Evolutionary conservation across 2,329 filamentous ascomycete species (phyloP), one percentile per base, ranked within the genome.

Genomic region (Trichophyton verrucosum): DNA sequence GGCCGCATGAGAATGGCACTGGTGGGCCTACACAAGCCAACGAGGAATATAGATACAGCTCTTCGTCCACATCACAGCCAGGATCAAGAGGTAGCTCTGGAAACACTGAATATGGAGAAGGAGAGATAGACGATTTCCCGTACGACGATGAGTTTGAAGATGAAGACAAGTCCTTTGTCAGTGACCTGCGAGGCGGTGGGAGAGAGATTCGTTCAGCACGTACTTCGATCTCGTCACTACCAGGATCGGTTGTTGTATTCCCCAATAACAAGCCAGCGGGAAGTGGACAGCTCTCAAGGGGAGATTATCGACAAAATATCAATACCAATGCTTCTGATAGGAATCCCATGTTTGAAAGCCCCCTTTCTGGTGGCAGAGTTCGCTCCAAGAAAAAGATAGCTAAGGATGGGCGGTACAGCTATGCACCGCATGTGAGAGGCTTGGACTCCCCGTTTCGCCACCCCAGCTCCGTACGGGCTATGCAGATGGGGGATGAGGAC

Each of bases 391-490:
- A 67, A 64, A 62, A 44, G 24, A 59, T 51, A 3, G 27, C 56
- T 22, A 24, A 57, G 42, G 36, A 64, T 61, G 40, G 66, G 7
- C 65, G 63, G 40, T 62, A 64, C 59, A 68, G 63, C 30, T 61
- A 64, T 20, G 63, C 68, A 27, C 67, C 69, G 5, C 69, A 68
- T 1, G 65, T 73, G 22, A 67, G 72, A 36, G 70, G 72, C 53
- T 71, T 70, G 7, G 68, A 72, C 61, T 69, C 69, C 0, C 72
- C 70, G 0, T 78, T 78, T 61, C 71, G 76, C 40, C 74, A 77
- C 62, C 73, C 75, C 1, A 78, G 75, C 66, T 78, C 76, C 0
- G 75, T 78, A 3, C 66, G 71, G 38, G 75, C 75, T 17, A 64
- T 72, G 58, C 70, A 72, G 62, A 70, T 72, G 68, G 64, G 64